Conservation (phyloP, 208 protist genomes). For the Leishmania major region DNA sequence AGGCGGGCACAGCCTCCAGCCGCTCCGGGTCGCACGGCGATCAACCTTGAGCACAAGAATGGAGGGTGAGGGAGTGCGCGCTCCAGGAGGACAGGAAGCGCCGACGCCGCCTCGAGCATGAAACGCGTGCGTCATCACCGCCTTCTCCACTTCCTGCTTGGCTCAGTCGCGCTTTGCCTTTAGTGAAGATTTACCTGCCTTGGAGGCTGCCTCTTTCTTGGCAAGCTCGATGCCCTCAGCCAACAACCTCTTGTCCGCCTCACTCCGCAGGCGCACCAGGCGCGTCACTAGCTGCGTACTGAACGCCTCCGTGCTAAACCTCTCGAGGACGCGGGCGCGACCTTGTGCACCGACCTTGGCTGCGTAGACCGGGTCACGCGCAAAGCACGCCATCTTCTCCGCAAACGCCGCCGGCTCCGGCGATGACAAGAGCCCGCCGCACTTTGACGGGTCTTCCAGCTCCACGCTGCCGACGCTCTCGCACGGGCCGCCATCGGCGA, state of each 20-base stretch:
- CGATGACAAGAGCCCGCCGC: conserved; percentile 59
- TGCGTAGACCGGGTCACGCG: conserved; percentile 30
- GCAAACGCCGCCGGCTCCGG: conserved; percentile 67
- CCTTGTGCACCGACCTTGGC: conserved; percentile 50
- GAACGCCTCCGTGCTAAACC: conserved; percentile 64
- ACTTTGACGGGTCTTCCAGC: conserved; percentile 29
- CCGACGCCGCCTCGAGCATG: background rate
- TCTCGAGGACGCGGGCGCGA: conserved; percentile 32
- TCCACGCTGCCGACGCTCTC: conserved; percentile 72
- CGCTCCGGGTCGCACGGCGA: background rate
- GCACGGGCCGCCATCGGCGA: conserved; percentile 91
- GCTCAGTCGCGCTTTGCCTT: conserved; percentile 12
- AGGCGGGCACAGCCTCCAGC: background rate
- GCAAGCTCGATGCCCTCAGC: conserved; percentile 9
- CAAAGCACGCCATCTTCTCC: conserved; percentile 50
- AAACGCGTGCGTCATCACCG: background rate
- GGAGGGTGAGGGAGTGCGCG: background rate
- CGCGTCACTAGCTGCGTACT: conserved; percentile 53
- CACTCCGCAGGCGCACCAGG: conserved; percentile 6
- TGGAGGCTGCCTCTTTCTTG: conserved; percentile 4
- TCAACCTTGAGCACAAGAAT: background rate
- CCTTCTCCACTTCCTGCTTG: background rate
- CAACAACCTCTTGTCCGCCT: conserved; percentile 18
- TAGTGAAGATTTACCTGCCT: background rate
- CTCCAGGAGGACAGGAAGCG: background rate